Conservation (phyloP, 1,284 basidiomycete genomes). For the Sanghuangporus baumii region DNA sequence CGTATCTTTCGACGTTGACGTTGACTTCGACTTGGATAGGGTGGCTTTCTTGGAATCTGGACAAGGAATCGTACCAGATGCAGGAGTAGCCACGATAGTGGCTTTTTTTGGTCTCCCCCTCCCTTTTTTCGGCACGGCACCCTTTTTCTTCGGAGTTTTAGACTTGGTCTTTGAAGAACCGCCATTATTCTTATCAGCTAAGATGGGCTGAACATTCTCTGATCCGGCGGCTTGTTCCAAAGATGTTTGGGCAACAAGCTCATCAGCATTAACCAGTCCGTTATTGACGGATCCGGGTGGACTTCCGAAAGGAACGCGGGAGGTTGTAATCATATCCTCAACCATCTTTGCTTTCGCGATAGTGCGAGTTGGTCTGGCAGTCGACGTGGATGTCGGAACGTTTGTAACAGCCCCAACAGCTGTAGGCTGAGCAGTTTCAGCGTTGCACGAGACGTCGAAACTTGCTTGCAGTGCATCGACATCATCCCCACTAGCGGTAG, state of each 20-base stretch:
- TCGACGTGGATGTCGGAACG: not conserved
- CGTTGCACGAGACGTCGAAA: not conserved
- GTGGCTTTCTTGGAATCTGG: not conserved
- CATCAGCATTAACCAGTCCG: not conserved
- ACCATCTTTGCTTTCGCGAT: not conserved
- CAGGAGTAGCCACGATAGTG: not conserved
- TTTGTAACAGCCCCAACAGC: not conserved
- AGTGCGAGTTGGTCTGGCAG: not conserved
- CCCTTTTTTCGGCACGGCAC: not conserved
- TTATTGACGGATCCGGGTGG: not conserved
- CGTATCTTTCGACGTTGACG: not conserved
- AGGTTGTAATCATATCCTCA: not conserved
- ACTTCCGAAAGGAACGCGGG: not conserved
- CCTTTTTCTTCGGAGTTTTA: not conserved
- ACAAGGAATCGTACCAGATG: too few species aligned
- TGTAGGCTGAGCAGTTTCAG: not conserved
- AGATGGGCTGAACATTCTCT: not conserved
- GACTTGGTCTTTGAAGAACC: not conserved
- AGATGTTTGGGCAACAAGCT: not conserved
- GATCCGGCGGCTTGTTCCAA: not conserved
- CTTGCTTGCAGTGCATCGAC: not conserved
- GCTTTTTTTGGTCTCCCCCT: not conserved
- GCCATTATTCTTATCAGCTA: not conserved
- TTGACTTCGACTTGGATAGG: not conserved
- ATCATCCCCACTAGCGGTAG: not conserved